A percentile compares a stretch with the other conserved stretches of the same genome.
phyloP scores from a whole-genome alignment of 148 eudicot genomes.

The Rhododendron kiyosumense region DNA sequence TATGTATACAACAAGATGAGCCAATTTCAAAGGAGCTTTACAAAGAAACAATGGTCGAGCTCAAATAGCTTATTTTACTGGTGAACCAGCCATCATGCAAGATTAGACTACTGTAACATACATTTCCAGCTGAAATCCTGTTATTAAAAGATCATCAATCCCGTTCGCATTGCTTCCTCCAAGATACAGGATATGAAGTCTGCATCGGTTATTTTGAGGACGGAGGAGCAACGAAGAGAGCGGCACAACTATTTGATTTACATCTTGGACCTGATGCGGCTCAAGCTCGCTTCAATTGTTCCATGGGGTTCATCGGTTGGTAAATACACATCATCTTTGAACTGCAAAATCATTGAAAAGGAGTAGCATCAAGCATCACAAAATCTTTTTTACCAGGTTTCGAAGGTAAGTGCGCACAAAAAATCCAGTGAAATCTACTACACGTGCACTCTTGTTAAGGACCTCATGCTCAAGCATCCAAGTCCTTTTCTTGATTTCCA shows the following conservation, averaged over 20 bases:
- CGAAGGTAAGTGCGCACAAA: neutral
- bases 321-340: constrained; percentile 74
- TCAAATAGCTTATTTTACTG: neutral
- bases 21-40: neutral
- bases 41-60: neutral
- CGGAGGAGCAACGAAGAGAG: neutral
- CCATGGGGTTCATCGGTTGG: constrained; percentile 97
- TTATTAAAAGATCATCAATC: neutral
- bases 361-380: neutral
- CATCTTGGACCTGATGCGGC: constrained; percentile 63
- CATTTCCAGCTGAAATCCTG: neutral
- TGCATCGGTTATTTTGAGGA: neutral
- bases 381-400: neutral
- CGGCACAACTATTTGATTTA: constrained; percentile 5
- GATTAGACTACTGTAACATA: neutral
- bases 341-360: constrained; percentile 36
- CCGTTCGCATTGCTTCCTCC: neutral
- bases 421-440: neutral
- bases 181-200: neutral
- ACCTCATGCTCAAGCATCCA: neutral
- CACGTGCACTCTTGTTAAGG: neutral
- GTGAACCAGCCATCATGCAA: neutral
- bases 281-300: constrained; percentile 80
- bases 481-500: neutral
- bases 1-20: neutral